Evolutionary conservation across 495 filamentous ascomycete species (phyloP).

Genomic region (Aspergillus bridgeri): DNA sequence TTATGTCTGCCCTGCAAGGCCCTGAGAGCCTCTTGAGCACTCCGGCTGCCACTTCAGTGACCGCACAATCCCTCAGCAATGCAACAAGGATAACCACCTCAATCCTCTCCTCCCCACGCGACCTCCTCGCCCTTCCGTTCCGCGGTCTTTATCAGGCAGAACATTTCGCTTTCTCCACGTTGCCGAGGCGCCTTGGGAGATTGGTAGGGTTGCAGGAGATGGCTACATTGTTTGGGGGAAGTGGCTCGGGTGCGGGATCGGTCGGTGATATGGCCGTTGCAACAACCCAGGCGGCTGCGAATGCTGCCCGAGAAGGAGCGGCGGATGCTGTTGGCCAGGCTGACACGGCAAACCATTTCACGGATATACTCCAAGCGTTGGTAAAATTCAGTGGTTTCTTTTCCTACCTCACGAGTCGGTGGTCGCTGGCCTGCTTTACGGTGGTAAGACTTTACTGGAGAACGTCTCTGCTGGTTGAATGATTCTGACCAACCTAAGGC

Average conservation of each 20-base stretch:
- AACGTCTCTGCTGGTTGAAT: background rate
- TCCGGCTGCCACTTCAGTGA: constrained; percentile 9
- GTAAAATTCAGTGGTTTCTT: constrained; percentile 81
- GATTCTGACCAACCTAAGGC: constrained; percentile 47
- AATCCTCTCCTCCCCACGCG: constrained; percentile 32
- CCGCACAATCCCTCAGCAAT: constrained; percentile 15
- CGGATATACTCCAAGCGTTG: constrained; percentile 38
- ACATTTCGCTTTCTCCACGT: constrained; percentile 33
- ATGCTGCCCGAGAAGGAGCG: background rate
- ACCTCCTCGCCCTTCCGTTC: constrained; percentile 33
- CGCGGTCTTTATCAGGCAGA: constrained; percentile 38
- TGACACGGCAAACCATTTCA: constrained; percentile 29
- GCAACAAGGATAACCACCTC: constrained; percentile 23
- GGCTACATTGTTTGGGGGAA: constrained; percentile 24
- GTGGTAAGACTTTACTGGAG: constrained; percentile 49
- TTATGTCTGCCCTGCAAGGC: constrained; percentile 14
- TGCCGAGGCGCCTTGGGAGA: constrained; percentile 36
- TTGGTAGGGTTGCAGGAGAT: constrained; percentile 29
- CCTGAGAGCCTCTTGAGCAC: constrained; percentile 5
- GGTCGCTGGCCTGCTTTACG: constrained; percentile 83
- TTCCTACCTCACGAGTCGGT: constrained; percentile 86
- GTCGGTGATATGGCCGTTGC: constrained; percentile 25
- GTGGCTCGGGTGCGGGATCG: constrained; percentile 18
- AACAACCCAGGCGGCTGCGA: constrained; percentile 28
- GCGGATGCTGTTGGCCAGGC: constrained; percentile 26